Percentiles rank a stretch among this genome's conserved stretches.
Evolutionary conservation across 2,329 filamentous ascomycete species (phyloP).

Genomic region (Sodiomyces alkalinus): DNA sequence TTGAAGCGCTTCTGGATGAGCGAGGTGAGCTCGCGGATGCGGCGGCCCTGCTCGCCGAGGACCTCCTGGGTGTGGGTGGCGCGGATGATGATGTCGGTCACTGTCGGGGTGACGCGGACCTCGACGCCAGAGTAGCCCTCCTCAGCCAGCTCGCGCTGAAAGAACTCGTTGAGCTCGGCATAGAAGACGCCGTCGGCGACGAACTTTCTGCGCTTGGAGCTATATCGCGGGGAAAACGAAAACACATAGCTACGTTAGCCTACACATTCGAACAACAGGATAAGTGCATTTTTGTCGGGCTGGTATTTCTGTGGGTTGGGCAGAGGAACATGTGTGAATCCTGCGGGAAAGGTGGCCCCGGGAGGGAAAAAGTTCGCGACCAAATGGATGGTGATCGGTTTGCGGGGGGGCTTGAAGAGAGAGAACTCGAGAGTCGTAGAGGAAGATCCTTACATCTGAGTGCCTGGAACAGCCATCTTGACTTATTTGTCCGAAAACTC

Average conservation of each 20-base stretch:
- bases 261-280: too few species aligned
- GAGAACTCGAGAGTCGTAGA: conserved; percentile 1
- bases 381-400: neutral
- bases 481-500: conserved; percentile 15
- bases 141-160: conserved; percentile 99
- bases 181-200: conserved; percentile 99
- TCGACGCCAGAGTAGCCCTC: conserved; percentile 99
- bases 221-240: conserved; percentile 23
- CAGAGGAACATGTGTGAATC: too few species aligned
- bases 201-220: conserved; percentile 89
- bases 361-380: neutral
- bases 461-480: conserved; percentile 46
- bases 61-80: conserved; percentile 99
- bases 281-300: too few species aligned
- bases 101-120: conserved; percentile 98
- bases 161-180: conserved; percentile 99
- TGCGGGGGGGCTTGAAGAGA: too few species aligned
- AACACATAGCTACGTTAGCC: conserved; percentile 5
- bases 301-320: too few species aligned
- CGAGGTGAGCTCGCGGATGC: conserved; percentile 99
- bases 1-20: conserved; percentile 99
- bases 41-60: conserved; percentile 97
- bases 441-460: conserved; percentile 41
- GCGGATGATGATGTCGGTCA: conserved; percentile 99
- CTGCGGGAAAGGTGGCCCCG: neutral